Conservation (phyloP, 148 eudicot species). For the Suaeda aralocaspica region DNA sequence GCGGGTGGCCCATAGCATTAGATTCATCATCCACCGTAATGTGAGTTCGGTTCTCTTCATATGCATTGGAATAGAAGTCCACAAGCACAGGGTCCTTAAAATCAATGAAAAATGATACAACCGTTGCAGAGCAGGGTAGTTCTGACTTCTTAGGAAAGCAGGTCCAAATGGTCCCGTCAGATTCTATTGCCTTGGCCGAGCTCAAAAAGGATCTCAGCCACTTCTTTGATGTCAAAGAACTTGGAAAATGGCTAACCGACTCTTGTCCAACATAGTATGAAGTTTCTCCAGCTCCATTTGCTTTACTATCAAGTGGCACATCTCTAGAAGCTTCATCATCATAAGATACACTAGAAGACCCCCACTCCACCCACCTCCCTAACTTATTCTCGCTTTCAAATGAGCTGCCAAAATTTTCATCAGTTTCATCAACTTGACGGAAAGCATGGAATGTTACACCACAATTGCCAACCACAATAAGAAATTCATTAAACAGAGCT, state of each 20-base stretch:
- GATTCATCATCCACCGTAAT: constrained; percentile 22
- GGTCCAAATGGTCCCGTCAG: constrained; percentile 48
- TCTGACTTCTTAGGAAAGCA: constrained; percentile 52
- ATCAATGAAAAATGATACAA: constrained; percentile 64
- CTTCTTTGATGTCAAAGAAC: constrained; percentile 40
- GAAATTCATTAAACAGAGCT: constrained; percentile 56
- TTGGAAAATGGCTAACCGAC: constrained; percentile 17
- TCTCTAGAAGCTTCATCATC: constrained; percentile 24
- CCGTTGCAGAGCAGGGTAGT: constrained; percentile 45
- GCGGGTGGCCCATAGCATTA: constrained; percentile 22
- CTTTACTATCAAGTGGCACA: constrained; percentile 15
- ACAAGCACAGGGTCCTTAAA: constrained; percentile 39
- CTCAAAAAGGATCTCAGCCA: constrained; percentile 74
- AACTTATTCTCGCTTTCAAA: constrained; percentile 32
- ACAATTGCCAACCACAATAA: constrained; percentile 66
- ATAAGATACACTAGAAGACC: constrained; percentile 40
- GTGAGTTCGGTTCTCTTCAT: constrained; percentile 23
- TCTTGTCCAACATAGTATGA: constrained; percentile 28
- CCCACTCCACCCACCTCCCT: constrained; percentile 92
- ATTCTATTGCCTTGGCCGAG: constrained; percentile 41
- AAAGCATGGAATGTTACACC: constrained; percentile 88
- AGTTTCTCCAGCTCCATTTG: constrained; percentile 34
- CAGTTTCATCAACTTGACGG: constrained; percentile 29
- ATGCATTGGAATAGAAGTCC: constrained; percentile 31
- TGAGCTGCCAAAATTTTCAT: constrained; percentile 22